These are phyloP conservation scores for Venturia oleaginea DNA, from an alignment of 2,329 filamentous ascomycete species.

Conservation along the genomic window DNA sequence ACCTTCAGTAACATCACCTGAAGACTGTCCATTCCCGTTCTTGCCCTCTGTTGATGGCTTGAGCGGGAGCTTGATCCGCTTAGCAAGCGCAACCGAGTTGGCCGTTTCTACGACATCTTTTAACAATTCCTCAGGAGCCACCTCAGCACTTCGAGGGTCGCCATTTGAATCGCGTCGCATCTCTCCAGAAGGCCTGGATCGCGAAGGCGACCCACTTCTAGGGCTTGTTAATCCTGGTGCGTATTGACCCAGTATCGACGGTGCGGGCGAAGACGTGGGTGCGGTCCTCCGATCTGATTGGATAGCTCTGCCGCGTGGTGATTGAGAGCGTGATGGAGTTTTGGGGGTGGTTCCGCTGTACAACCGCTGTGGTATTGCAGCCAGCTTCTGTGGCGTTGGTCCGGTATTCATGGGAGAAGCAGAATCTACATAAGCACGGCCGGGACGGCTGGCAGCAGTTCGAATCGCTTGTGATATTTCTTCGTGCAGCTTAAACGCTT, in stretches of 20 bases:
- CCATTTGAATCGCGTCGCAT: background rate
- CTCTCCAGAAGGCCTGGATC: background rate
- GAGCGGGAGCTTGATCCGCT: constrained; percentile 26
- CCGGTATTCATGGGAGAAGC: background rate
- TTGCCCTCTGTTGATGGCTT: background rate
- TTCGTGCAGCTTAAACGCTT: constrained; percentile 39
- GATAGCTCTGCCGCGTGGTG: constrained; percentile 27
- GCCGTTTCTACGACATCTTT: constrained; percentile 13
- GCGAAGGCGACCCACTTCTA: background rate
- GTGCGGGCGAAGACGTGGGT: constrained; percentile 4
- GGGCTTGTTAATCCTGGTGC: constrained; percentile 8
- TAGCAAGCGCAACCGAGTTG: constrained; percentile 26
- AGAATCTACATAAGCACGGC: background rate
- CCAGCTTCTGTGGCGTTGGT: background rate
- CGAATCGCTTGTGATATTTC: constrained; percentile 34
- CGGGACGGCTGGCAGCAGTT: constrained; percentile 18
- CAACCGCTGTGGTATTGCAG: constrained; percentile 7
- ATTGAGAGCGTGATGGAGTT: constrained; percentile 26
- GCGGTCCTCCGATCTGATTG: background rate
- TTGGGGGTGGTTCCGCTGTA: constrained; percentile 14
- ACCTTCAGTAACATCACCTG: constrained; percentile 10
- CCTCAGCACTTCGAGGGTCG: background rate
- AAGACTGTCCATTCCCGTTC: background rate
- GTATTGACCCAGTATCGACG: constrained; percentile 6
- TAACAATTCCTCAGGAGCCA: constrained; percentile 6